Base-by-base conservation (phyloP, 306 rosid genomes). In the Lathyrus tuberosus region DNA sequence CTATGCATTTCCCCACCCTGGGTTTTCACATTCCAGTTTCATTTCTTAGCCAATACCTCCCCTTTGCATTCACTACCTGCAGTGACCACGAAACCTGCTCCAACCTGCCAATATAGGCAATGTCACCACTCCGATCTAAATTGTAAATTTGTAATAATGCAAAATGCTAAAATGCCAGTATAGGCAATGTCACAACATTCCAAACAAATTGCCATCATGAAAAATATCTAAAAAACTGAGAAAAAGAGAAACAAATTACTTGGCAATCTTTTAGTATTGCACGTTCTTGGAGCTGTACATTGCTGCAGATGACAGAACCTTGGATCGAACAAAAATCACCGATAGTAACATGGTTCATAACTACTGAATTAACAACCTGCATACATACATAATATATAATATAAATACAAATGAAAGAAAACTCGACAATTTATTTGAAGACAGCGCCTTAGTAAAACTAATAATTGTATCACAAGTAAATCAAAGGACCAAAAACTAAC, bases 231-330 rank as follows among this genome's bases (percentile, higher is more conserved):
- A 64, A 35, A 62, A 67, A 33, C 72, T 9, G n/a, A 48, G 58
- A 33, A 35, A 37, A 26, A 63, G 70, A 11, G 28, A 41, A 37
- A 54, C 33, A 31, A 49, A 76, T 72, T 79, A 94, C 99, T 82
- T 95, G 99, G 49, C 99, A 95, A 79, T 95, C 97, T 87, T 81
- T 91, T 58, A 95, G 79, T 14, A 82, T 86, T 44, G 80, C 95
- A 13, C 88, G 99, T 61, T 95, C 99, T 77, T 95, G 99, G 79
- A 95, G 88, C 85, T 91, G 99, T 30, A 81, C 99, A 10, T 91
- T 91, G 88, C 97, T 91, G 85, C 99, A 91, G 60, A 95, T 76
- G 31, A 91, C 85, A 15, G 99, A 95, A 72, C 97, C 96, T 84
- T 95, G 96, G 72, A 95, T 87, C 17, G 97, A 87, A 81, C 97